A percentile compares a stretch with the other conserved stretches of the same genome.
These are phyloP conservation scores for Pseudonitzschia pungens DNA, from an alignment of 108 stramenopile species.

Conservation along the genomic window DNA sequence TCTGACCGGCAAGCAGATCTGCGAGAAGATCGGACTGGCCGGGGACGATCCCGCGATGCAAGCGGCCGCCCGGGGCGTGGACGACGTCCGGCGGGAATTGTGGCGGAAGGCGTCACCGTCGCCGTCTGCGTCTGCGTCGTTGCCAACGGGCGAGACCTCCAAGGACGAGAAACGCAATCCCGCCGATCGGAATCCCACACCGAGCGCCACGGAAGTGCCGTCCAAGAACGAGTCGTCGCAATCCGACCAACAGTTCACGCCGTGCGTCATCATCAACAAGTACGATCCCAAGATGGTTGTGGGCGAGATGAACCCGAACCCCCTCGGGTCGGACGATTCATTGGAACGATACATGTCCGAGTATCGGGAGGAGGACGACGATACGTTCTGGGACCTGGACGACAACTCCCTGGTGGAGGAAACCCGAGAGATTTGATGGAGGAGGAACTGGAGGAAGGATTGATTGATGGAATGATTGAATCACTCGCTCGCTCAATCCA, in stretches of 20 bases:
- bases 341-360: neutral
- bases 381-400: neutral
- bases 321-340: too few species aligned
- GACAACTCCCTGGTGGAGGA: neutral
- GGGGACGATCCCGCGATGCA: neutral
- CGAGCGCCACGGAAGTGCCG: too few species aligned
- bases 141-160: too few species aligned
- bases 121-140: too few species aligned
- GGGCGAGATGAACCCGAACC: too few species aligned
- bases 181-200: too few species aligned
- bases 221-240: too few species aligned
- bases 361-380: neutral
- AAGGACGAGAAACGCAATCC: too few species aligned
- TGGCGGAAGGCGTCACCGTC: too few species aligned
- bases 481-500: too few species aligned
- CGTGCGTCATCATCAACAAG: neutral
- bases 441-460: neutral
- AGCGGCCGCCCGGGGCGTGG: neutral
- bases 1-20: constrained; percentile 26
- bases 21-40: constrained; percentile 1
- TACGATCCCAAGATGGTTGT: neutral
- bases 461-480: too few species aligned
- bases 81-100: neutral
- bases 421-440: neutral
- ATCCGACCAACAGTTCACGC: neutral